Percentiles rank a stretch among this genome's conserved stretches.
Conservation (phyloP, 371 early-diverging fungal genomes). For the Ecytonucleospora hepatopenaei region DNA sequence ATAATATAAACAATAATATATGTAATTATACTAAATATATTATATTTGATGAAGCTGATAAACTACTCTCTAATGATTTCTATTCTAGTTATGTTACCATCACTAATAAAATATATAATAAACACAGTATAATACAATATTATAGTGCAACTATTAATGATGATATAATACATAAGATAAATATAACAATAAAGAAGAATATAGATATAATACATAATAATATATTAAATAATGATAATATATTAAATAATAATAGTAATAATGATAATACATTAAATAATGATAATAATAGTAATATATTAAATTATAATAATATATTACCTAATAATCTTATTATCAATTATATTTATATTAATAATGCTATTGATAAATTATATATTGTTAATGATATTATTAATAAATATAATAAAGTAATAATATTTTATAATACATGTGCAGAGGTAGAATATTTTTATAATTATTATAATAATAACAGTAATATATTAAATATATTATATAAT, state of each 20-base stretch:
- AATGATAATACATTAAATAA: not conserved
- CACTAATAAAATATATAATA: constrained; percentile 14
- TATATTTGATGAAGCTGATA: constrained; percentile 91
- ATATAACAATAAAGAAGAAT: constrained; percentile 16
- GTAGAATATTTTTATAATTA: constrained; percentile 56
- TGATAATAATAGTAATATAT: no score
- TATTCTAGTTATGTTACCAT: constrained; percentile 20
- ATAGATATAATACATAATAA: constrained; percentile 18
- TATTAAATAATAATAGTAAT: constrained; percentile 18
- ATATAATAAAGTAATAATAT: constrained; percentile 42
- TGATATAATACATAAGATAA: constrained; percentile 14
- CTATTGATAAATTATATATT: no score
- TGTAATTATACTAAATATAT: constrained; percentile 58
- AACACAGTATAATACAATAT: constrained; percentile 14
- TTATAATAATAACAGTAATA: no score
- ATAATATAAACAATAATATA: constrained; percentile 55
- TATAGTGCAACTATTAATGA: constrained; percentile 46
- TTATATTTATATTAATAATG: no score
- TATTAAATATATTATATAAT: not conserved
- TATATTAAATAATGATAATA: constrained; percentile 15
- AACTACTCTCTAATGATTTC: constrained; percentile 36
- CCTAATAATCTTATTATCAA: no score
- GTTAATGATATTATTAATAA: not conserved
- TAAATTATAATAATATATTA: no score
- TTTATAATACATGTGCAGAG: constrained; percentile 51